Base-by-base conservation (phyloP, 371 early-diverging fungal genomes). In the Saksenaea oblongispora region DNA sequence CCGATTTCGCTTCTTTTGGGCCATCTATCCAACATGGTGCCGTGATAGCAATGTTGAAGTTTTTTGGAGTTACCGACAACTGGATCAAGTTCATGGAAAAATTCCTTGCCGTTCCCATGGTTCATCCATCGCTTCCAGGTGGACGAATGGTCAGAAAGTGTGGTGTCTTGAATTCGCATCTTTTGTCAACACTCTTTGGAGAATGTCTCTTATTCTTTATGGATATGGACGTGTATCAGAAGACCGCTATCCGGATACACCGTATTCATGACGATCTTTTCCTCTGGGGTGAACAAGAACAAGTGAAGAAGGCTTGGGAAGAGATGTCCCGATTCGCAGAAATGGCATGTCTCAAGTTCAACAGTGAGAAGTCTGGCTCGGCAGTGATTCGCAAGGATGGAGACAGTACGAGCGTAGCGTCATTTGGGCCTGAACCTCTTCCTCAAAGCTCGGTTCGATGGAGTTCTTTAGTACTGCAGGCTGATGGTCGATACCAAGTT, bases 1-100 rank as follows among this genome's bases (percentile, higher is more conserved):
- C 67, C 26, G 67, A 67, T 26, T 41, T 67, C 54, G 64, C 65
- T 26, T 64, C 56, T 44, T 67, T 64, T 37, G 67, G 67, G 7
- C 63, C 67, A 2, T 67, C 67, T 11, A 53, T 67, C 15, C 58
- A 58, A 36, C 67, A 67, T 37, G 59, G 41, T 11, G n/a, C 59
- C 1, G 26, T 67, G 5, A 44, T n/a, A 8, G 42, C 54, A 8
- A 13, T 67, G 18, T 18, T 67, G 15, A 55, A 67, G 26, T 58
- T 67, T 13, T 51, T 67, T 39, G 67, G 67, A 22, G 42, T 67
- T 5, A 36, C 63, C 11, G 39, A 56, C 1, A 11, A 34, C 1
- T 67, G 67, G 67, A 8, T 44, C 10, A 47, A 31, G 15, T 67
- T 67, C 37, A 44, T 67, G 34, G 34, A 34, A 31, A 22, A 34